A percentile compares a stretch with the other conserved stretches of the same genome.
Evolutionary conservation across 2,329 filamentous ascomycete genomes (phyloP).

Genomic region (Acrocalymma vagum): DNA sequence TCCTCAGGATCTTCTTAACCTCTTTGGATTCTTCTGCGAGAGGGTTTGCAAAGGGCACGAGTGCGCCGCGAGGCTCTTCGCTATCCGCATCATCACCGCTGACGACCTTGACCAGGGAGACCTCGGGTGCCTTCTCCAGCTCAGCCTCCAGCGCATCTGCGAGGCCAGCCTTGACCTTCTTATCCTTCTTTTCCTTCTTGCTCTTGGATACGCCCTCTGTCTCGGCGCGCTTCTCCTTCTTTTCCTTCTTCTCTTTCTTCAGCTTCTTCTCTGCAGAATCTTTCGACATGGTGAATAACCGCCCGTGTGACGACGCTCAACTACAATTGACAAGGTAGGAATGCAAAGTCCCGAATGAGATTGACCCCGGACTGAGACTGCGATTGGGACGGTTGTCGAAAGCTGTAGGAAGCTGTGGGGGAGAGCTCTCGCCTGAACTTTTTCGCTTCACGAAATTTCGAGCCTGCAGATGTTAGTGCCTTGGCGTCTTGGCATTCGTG

Average conservation of each 20-base stretch:
- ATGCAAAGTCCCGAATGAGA: slow-evolving; percentile 2
- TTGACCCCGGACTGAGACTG: too few relatives aligned
- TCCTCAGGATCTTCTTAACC: slow-evolving; percentile 71
- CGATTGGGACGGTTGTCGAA: slow-evolving; percentile 11
- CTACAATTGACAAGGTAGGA: slow-evolving; percentile 3
- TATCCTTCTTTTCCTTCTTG: slow-evolving; percentile 69
- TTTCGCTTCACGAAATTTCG: slow-evolving; percentile 24
- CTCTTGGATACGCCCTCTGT: slow-evolving; percentile 49
- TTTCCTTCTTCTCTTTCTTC: slow-evolving; percentile 65
- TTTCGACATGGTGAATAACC: slow-evolving; percentile 46
- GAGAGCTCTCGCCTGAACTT: slow-evolving; percentile 23
- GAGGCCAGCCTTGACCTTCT: slow-evolving; percentile 74
- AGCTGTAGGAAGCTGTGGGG: slow-evolving; percentile 21
- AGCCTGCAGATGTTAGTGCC: slow-evolving; percentile 6
- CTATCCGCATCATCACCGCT: slow-evolving; percentile 50
- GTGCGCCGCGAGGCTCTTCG: slow-evolving; percentile 59
- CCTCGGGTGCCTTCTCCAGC: slow-evolving; percentile 70
- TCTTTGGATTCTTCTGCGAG: slow-evolving; percentile 78
- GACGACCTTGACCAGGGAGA: slow-evolving; percentile 56
- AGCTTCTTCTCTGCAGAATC: slow-evolving; percentile 48
- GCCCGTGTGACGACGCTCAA: too few relatives aligned
- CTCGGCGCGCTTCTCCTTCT: slow-evolving; percentile 73
- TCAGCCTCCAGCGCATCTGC: slow-evolving; percentile 62
- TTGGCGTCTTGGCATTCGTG: slow-evolving; percentile 8
- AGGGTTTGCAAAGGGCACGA: slow-evolving; percentile 86